Conservation (phyloP, 2,329 filamentous ascomycete species). For the Fusarium pininemorale region DNA sequence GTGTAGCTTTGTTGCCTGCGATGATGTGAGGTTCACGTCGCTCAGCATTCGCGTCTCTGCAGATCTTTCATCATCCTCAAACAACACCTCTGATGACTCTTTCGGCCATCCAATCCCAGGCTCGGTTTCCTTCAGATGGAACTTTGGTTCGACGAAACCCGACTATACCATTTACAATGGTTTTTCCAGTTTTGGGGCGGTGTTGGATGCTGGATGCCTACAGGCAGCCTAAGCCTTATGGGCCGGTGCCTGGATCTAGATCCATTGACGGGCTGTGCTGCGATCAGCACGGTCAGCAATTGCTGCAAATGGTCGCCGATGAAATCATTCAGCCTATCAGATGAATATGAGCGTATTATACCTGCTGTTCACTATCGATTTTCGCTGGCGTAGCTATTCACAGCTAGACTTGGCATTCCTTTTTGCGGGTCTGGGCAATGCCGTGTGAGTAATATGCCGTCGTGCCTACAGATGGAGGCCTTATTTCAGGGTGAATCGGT, state of each 20-base stretch:
- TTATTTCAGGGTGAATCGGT: not conserved
- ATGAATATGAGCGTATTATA: not conserved
- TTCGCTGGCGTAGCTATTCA: not conserved
- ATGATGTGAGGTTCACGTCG: not conserved
- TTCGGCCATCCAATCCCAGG: not conserved
- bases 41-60: not conserved
- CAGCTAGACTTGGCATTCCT: not conserved
- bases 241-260: conserved; percentile 14
- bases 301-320: not conserved
- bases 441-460: conserved; percentile 31
- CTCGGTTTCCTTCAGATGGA: not conserved
- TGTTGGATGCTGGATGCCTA: not conserved
- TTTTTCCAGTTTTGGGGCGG: not conserved
- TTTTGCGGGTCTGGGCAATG: not conserved
- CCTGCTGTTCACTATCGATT: not conserved
- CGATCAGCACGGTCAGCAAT: not conserved
- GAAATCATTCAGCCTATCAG: not conserved
- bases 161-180: not conserved
- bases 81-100: not conserved
- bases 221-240: conserved; percentile 8
- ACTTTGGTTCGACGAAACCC: not conserved
- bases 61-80: not conserved
- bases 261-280: conserved; percentile 14
- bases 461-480: not conserved
- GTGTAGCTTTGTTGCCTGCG: not conserved